These are phyloP conservation scores for Gaeumannomyces tritici DNA, from an alignment of 2,329 filamentous ascomycete genomes.

Conservation along the genomic window DNA sequence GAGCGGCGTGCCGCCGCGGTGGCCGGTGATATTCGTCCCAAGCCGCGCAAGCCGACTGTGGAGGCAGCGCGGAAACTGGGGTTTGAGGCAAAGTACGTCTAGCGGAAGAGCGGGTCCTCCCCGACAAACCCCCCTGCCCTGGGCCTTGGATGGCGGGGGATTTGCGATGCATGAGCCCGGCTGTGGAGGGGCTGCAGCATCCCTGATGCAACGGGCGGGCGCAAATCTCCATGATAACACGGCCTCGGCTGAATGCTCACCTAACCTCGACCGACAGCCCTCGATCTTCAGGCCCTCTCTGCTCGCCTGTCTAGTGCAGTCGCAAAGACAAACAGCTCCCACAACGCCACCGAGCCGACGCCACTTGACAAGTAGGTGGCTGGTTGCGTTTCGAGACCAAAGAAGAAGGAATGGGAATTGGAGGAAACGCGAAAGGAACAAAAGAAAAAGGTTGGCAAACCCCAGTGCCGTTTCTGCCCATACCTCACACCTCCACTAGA, in stretches of 20 bases:
- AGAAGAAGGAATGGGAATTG: not conserved
- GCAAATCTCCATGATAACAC: not conserved
- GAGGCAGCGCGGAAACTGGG: not conserved
- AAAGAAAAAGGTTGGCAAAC: not conserved
- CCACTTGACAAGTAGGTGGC: not conserved
- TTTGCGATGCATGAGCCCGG: not conserved
- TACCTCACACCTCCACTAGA: too few species aligned
- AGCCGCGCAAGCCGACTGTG: conserved; percentile 6
- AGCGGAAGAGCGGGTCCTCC: not conserved
- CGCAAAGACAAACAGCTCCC: not conserved
- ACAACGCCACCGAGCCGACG: not conserved
- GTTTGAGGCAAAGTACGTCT: not conserved
- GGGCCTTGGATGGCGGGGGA: not conserved
- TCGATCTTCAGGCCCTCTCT: not conserved
- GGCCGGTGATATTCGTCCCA: not conserved
- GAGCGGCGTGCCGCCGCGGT: too few species aligned
- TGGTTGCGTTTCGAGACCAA: not conserved
- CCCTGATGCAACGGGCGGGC: not conserved
- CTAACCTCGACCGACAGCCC: not conserved
- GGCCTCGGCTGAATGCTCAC: not conserved
- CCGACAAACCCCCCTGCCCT: not conserved
- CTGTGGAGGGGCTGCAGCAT: not conserved
- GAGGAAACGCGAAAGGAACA: not conserved
- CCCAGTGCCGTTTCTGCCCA: not conserved
- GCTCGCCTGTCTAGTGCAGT: not conserved